phyloP scores from a whole-genome alignment of 345 rosid species.

The Hypericum androsaemum region DNA sequence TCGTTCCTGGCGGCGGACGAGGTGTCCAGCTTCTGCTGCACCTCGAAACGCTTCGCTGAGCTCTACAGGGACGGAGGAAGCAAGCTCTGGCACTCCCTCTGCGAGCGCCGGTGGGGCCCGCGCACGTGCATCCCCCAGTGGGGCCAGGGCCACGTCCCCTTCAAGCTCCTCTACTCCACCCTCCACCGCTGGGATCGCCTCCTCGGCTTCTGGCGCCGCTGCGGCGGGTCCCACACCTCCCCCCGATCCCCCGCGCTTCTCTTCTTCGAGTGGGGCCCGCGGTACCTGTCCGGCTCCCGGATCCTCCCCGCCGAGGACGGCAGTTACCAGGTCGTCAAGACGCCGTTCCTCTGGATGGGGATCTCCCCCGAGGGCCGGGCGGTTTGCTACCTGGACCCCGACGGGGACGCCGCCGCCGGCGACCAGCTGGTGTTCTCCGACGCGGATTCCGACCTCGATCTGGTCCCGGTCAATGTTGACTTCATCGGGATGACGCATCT shows the following conservation, averaged over 20 bases:
- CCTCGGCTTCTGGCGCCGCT: constrained; percentile 88
- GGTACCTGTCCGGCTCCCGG: constrained; percentile 55
- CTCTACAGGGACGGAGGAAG: constrained; percentile 42
- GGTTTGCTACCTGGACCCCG: constrained; percentile 42
- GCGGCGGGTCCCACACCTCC: constrained; percentile 35
- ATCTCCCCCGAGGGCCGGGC: constrained; percentile 46
- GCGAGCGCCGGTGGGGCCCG: constrained; percentile 71
- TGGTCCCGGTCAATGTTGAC: constrained; percentile 56
- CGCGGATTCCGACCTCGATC: constrained; percentile 27
- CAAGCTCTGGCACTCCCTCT: constrained; percentile 65
- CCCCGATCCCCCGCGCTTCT: constrained; percentile 44
- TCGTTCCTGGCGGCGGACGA: constrained; percentile 65
- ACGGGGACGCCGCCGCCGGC: constrained; percentile 24
- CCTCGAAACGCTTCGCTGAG: constrained; percentile 55
- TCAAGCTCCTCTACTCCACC: constrained; percentile 51
- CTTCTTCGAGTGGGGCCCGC: constrained; percentile 80
- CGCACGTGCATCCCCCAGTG: constrained; percentile 62
- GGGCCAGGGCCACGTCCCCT: constrained; percentile 57
- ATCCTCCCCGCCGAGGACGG: constrained; percentile 41
- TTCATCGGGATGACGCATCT: constrained; percentile 58
- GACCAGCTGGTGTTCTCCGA: constrained; percentile 18
- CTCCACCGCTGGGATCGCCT: constrained; percentile 54
- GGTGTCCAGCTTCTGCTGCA: constrained; percentile 63
- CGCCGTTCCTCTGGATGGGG: constrained; percentile 56
- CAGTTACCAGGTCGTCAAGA: constrained; percentile 34